Base-by-base conservation (phyloP, 116 monocot genomes). In the Posidonia oceanica region DNA sequence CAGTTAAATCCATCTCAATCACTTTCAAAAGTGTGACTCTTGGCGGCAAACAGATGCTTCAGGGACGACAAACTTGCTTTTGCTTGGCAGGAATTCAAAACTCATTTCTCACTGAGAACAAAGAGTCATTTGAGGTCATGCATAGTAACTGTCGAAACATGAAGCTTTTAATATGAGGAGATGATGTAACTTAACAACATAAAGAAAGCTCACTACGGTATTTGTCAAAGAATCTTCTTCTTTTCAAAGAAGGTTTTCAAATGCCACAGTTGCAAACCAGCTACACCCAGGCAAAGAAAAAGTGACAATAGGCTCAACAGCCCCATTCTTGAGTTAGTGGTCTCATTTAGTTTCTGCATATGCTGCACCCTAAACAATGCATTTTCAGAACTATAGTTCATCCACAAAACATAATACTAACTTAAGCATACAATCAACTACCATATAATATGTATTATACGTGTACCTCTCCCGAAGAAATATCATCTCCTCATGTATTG, bases 201-300 rank as follows among this genome's bases (percentile, higher is more conserved):
- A 29, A 29, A 29, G 29, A 29, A 29, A 29, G 29, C 29, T 29
- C 1, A 29, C 29, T 29, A 0, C 1, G 29, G 29, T 1, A 29
- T 29, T 29, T 29, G 29, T 58, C 20, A 91, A 42, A 91, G 85
- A 54, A 92, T 77, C 80, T 88, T 92, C 88, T 92, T 88, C 66
- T 83, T 88, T 76, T 88, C 86, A 48, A 92, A 92, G 75, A 82
- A 88, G 59, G 73, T 88, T 71, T 92, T 92, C 17, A 92, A 61
- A 75, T 92, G 83, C 88, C 85, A 92, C 23, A 88, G 61, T 55
- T 92, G 92, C 63, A 88, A 67, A 42, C 86, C 88, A 16, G 92
- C 88, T 16, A 92, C 92, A 5, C 87, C 85, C 37, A 86, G 41
- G 53, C 88, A 92, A 29, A 92, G 73, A 13, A 54, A 72, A 7